Conservation (phyloP, 148 eudicot genomes). For the Salicornia ramosissima region DNA sequence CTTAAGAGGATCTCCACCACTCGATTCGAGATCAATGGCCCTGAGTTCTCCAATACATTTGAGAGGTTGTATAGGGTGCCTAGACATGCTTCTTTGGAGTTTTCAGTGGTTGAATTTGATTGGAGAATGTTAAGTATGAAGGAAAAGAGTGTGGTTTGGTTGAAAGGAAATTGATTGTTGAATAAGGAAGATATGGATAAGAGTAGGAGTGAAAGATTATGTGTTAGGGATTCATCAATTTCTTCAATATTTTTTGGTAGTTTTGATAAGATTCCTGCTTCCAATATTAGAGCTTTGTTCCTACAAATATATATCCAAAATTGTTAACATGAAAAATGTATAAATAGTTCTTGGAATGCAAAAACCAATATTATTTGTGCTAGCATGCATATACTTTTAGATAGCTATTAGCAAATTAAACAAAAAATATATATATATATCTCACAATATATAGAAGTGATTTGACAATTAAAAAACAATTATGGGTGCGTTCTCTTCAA, state of each 20-base stretch:
- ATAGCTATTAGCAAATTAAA: too few relatives aligned
- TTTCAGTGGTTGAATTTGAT: constrained; percentile 35
- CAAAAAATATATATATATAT: too few relatives aligned
- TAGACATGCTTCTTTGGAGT: constrained; percentile 47
- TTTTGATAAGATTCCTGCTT: constrained; percentile 71
- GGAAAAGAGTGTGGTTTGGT: constrained; percentile 41
- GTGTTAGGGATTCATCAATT: constrained; percentile 42
- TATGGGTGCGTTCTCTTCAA: too few relatives aligned
- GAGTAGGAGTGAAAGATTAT: constrained; percentile 50
- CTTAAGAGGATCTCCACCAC: constrained; percentile 38
- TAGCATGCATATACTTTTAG: neutral
- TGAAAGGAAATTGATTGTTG: constrained; percentile 48
- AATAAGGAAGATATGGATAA: constrained; percentile 56
- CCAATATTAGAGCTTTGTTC: constrained; percentile 74
- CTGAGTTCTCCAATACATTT: constrained; percentile 46
- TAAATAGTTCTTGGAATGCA: neutral
- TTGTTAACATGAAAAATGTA: neutral
- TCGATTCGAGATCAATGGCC: constrained; percentile 37
- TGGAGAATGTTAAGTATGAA: constrained; percentile 41
- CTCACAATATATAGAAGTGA: too few relatives aligned
- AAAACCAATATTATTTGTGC: neutral
- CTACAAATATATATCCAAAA: constrained; percentile 30
- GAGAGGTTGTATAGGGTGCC: constrained; percentile 64
- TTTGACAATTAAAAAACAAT: too few relatives aligned
- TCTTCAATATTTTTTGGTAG: constrained; percentile 35